Conservation (phyloP, 2,329 filamentous ascomycete genomes). For the Kalaharituber pfeilii region DNA sequence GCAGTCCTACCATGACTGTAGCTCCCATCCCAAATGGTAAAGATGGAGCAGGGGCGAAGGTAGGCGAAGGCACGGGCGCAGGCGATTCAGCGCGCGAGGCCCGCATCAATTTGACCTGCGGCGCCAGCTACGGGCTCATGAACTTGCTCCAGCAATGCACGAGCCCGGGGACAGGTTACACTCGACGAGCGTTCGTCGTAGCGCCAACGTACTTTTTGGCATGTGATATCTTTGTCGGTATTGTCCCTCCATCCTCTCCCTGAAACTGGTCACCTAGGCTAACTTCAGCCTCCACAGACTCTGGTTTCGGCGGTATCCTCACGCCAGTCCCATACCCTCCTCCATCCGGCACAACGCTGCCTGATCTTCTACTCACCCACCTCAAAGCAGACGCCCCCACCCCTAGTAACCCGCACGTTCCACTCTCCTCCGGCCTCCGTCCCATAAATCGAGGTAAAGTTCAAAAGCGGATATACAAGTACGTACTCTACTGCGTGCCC, state of each 20-base stretch:
- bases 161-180: constrained; percentile 19
- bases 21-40: not conserved
- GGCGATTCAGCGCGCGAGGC: not conserved
- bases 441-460: constrained; percentile 4
- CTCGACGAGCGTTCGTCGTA: constrained; percentile 19
- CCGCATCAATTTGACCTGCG: constrained; percentile 17
- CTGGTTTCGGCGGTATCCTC: constrained; percentile 14
- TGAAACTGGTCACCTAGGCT: not conserved
- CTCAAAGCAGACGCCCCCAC: constrained; percentile 59
- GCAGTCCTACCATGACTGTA: not conserved
- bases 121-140: constrained; percentile 19
- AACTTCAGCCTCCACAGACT: constrained; percentile 4
- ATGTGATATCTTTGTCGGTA: constrained; percentile 14
- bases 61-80: not conserved
- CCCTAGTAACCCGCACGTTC: constrained; percentile 7
- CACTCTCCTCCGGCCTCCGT: constrained; percentile 8
- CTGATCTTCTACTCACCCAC: constrained; percentile 72
- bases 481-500: constrained; percentile 76
- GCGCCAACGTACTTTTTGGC: constrained; percentile 22
- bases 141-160: constrained; percentile 17
- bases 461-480: constrained; percentile 45
- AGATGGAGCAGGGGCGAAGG: not conserved
- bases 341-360: constrained; percentile 32
- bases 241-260: not conserved
- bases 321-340: constrained; percentile 2